Evolutionary conservation across 805 yeast species (phyloP), one percentile per base, ranked within the genome.

Genomic region (Komagataella pseudopastoris): DNA sequence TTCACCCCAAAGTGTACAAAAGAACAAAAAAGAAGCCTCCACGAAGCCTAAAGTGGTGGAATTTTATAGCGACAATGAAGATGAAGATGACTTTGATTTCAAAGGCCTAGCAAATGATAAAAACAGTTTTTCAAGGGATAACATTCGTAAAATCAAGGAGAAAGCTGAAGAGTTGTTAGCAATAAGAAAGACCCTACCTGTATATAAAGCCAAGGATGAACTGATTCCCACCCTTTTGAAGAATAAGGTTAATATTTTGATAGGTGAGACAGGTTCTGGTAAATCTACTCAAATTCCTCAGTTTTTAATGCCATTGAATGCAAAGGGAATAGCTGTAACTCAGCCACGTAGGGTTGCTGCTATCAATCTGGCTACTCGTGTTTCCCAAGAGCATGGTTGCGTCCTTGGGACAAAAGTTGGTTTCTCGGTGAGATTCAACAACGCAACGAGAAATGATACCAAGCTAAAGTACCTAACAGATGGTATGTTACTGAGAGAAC

Each of bases 321-420:
- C 67, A 17, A 80, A 78, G 54, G 71, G 76, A 23, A 81, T 91
- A 18, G 98, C 96, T 0, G 91, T 93, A 6, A 90, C 99, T 0
- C 98, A 91, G 69, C 99, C 99, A 1, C 83, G 99, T 69, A 77
- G 98, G 62, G 99, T 91, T 44, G 98, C 99, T 3, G 99, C 99
- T 1, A 88, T 93, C 50, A 88, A 89, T 54, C 75, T 91, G 63
- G 98, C 98, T 0, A 77, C 85, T 23, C 83, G 99, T 69, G 99
- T 91, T 4, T 80, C 96, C 12, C 88, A 87, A 57, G 99, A 91
- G 66, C 74, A 75, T 58, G 96, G 96, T 0, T 78, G 88, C 53
- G 63, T 63, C 5, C 62, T 91, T 7, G 98, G 99, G 20, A 77
- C 75, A 39, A 83, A 78, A 50, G 96, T 91, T 36, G 99, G 99